These are phyloP conservation scores for Nasturtium officinale DNA, from an alignment of 345 rosid genomes.

Conservation along the genomic window DNA sequence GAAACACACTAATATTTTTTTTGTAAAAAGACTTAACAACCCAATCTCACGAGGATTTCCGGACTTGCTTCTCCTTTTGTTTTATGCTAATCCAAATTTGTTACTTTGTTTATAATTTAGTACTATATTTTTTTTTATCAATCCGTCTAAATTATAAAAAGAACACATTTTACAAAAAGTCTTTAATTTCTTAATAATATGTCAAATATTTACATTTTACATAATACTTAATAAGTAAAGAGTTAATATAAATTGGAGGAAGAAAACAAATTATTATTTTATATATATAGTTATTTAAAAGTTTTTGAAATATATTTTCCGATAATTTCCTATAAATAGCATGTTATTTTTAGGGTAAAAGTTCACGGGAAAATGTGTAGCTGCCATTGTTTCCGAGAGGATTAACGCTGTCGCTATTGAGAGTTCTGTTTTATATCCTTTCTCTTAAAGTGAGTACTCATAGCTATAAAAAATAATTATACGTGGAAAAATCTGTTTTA, in stretches of 20 bases:
- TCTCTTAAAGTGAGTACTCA: not conserved
- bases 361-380: not conserved
- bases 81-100: slow-evolving; percentile 15
- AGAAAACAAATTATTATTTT: not conserved
- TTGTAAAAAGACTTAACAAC: not conserved
- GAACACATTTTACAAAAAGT: not conserved
- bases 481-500: too few species aligned
- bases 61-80: slow-evolving; percentile 21
- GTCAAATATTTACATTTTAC: not conserved
- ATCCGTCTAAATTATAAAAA: not conserved
- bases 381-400: not conserved
- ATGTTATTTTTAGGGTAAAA: not conserved
- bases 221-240: not conserved
- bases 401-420: not conserved
- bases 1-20: slow-evolving; percentile 6
- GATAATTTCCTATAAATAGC: not conserved
- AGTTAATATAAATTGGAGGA: not conserved
- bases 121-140: not conserved
- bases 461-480: not conserved
- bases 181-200: not conserved
- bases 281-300: not conserved
- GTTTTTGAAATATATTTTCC: not conserved
- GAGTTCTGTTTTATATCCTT: not conserved
- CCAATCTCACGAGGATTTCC: not conserved
- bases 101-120: slow-evolving; percentile 7